Conservation (phyloP, 208 protist species). For the Sergeia podlipaevii region DNA sequence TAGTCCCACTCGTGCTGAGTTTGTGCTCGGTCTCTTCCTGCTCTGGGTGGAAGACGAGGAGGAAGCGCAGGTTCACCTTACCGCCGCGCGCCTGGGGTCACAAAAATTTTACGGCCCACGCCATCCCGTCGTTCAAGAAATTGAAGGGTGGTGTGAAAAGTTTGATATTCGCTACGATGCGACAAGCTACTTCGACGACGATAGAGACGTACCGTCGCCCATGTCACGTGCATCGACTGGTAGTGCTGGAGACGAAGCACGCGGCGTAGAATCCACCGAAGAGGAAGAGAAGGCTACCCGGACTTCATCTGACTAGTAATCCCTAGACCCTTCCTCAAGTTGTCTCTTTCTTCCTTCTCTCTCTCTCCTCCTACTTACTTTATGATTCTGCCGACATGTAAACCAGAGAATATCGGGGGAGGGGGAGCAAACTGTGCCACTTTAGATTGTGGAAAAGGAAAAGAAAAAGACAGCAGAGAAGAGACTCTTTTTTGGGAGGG, state of each 20-base stretch:
- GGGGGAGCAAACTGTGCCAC: no score
- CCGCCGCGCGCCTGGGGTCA: slow-evolving; percentile 25
- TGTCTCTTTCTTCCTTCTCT: not conserved
- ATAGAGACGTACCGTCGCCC: no score
- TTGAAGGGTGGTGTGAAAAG: slow-evolving; percentile 64
- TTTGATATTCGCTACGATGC: slow-evolving; percentile 45
- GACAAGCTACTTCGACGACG: not conserved
- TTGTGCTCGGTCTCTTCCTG: slow-evolving; percentile 80
- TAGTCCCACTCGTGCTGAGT: slow-evolving; percentile 56
- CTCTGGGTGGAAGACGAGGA: slow-evolving; percentile 68
- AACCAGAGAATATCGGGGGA: no score
- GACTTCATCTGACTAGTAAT: not conserved
- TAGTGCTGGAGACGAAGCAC: not conserved
- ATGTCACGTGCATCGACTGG: no score
- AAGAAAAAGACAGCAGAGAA: no score
- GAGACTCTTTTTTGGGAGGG: no score
- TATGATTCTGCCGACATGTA: no score
- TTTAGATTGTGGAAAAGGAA: no score
- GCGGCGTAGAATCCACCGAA: not conserved
- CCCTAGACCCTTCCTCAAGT: not conserved
- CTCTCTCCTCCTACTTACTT: no score
- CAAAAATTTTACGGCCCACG: slow-evolving; percentile 71
- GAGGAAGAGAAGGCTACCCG: slow-evolving; percentile 1
- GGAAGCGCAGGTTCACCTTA: slow-evolving; percentile 50
- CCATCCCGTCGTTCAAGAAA: slow-evolving; percentile 80